Base-by-base conservation (phyloP, 2,329 filamentous ascomycete species). In the Amphichorda felina region DNA sequence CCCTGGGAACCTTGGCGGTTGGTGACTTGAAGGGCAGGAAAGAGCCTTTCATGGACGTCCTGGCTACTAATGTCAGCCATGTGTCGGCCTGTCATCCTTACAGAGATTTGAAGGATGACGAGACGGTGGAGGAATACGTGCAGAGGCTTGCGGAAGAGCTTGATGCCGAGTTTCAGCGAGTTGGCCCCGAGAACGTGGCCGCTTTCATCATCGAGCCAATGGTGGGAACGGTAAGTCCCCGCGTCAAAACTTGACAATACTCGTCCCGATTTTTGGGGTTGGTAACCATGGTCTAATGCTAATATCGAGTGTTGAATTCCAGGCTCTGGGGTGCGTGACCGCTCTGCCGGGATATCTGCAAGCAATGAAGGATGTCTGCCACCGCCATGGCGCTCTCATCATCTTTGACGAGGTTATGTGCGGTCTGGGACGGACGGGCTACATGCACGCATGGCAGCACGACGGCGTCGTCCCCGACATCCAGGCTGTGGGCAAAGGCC, bases 121-220 rank as follows among this genome's bases (percentile, higher is more conserved):
- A 84, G 46, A 67, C 63, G 2, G 65, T 71, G 21, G 62, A 61
- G 7, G 58, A 66, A 2, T 85, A 83, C 40, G 72, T 82, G 2
- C 48, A 54, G 4, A 62, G 73, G 16, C 64, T 84, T n/a, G 72
- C 70, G 3, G 52, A 66, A 11, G 79, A 86, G 51, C 58, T 87
- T 3, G 79, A 84, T 17, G 60, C 57, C 4, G 75, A 81, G 44
- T 84, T 86, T 44, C 61, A 70, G 44, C 57, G 66, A 7, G 49
- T 83, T 2, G 80, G 79, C 0, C 68, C 79, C 0, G 63, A 74
- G 1, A 79, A 63, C 0, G 79, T 86, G 1, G 79, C 73, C 39
- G 80, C 76, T 2, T 84, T 86, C 46, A 67, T 86, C 22, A 74
- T 75, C 2, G 82, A 87, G 53, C 77, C 80, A 0, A 66, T 86